Conservation (phyloP, 148 eudicot genomes). For the Heliosperma pusillum region DNA sequence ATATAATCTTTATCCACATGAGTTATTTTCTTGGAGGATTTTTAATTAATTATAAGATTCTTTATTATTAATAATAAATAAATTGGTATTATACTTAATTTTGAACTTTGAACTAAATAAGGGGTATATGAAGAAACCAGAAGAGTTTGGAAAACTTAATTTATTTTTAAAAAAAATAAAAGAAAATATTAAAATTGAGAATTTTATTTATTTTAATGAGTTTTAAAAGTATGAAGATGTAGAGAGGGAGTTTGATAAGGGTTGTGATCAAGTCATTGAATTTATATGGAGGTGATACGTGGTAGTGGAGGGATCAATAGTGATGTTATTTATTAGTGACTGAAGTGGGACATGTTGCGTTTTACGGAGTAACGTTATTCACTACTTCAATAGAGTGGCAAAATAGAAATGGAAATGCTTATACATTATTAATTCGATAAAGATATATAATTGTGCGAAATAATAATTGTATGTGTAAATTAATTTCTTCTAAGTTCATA, state of each 20-base stretch:
- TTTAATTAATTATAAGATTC: not conserved
- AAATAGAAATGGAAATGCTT: conserved; percentile 8
- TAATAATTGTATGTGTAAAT: too few species aligned
- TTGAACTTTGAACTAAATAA: conserved; percentile 2
- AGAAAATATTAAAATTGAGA: too few species aligned
- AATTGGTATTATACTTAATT: not conserved
- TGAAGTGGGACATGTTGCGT: conserved; percentile 24
- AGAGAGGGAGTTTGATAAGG: conserved; percentile 7
- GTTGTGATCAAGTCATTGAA: conserved; percentile 16
- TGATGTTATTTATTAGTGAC: conserved; percentile 11
- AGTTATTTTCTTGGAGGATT: not conserved
- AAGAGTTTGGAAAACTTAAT: not conserved
- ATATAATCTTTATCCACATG: conserved; percentile 21
- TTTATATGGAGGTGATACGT: conserved; percentile 23
- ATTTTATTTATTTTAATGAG: not conserved
- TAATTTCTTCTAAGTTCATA: too few species aligned
- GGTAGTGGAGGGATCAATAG: conserved; percentile 17
- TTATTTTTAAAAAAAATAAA: not conserved
- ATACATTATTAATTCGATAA: not conserved
- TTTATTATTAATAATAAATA: not conserved
- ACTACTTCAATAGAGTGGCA: not conserved
- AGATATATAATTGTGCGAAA: too few species aligned
- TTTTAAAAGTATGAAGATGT: conserved; percentile 2
- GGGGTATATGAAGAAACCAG: not conserved
- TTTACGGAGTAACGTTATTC: too few species aligned